These are phyloP conservation scores for Globisporangium mamillatum DNA, from an alignment of 352 stramenopile genomes.

Conservation along the genomic window DNA sequence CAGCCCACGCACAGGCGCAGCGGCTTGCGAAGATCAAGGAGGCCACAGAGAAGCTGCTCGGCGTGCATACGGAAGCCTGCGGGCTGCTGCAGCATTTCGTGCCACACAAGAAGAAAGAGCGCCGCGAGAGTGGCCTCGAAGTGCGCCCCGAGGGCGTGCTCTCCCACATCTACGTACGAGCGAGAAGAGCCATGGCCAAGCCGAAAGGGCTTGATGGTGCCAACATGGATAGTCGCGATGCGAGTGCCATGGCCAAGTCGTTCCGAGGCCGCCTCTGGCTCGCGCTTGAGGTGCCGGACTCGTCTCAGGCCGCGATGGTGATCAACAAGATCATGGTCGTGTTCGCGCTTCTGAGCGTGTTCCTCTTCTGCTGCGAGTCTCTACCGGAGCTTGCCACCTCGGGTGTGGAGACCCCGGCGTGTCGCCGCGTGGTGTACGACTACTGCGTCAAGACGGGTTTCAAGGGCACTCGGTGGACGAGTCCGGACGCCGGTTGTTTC, in stretches of 20 bases:
- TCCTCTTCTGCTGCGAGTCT: constrained; percentile 71
- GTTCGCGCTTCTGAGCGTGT: constrained; percentile 55
- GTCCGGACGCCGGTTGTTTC: constrained; percentile 51
- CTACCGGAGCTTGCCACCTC: constrained; percentile 55
- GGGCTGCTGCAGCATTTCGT: constrained; percentile 47
- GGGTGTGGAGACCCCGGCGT: constrained; percentile 41
- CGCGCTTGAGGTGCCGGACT: constrained; percentile 59
- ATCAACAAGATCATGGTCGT: constrained; percentile 61
- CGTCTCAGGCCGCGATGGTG: constrained; percentile 35
- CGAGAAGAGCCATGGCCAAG: constrained; percentile 19
- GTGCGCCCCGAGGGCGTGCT: constrained; percentile 28
- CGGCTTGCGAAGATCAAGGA: constrained; percentile 49
- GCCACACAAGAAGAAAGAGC: constrained; percentile 39
- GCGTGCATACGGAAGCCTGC: constrained; percentile 39
- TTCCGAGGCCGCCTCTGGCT: constrained; percentile 51
- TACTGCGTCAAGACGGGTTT: constrained; percentile 49
- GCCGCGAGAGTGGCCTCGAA: neutral
- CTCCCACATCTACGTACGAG: constrained; percentile 45
- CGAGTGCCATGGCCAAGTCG: constrained; percentile 22
- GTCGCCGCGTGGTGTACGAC: constrained; percentile 40
- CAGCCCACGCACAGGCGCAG: constrained; percentile 30
- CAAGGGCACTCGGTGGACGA: neutral
- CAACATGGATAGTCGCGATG: constrained; percentile 1
- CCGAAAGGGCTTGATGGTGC: neutral
- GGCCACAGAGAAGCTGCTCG: constrained; percentile 32